Evolutionary conservation across 768 basidiomycete genomes (phyloP).

Genomic region (Amanita jacksonii): DNA sequence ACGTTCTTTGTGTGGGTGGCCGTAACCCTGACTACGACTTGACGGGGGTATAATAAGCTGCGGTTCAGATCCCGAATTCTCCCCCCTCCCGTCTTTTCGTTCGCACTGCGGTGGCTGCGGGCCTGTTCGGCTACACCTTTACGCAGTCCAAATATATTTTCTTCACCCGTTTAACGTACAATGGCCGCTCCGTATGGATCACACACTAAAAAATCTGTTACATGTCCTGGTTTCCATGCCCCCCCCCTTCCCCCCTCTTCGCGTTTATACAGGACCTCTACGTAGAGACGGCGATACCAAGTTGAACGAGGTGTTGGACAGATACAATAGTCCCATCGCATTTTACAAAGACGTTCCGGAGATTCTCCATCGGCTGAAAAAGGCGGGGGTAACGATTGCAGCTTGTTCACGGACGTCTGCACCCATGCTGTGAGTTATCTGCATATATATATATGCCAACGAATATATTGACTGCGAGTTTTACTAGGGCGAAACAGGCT

Average conservation of each 20-base stretch:
- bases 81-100: no score
- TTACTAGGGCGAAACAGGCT: constrained; percentile 63
- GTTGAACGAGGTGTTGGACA: constrained; percentile 43
- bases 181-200: no score
- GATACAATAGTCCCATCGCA: constrained; percentile 44
- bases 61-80: no score
- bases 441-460: no score
- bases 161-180: no score
- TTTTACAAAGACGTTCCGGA: constrained; percentile 74
- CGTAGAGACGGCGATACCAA: constrained; percentile 36
- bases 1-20: no score
- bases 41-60: no score
- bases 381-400: constrained; percentile 42
- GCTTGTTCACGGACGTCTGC: constrained; percentile 70
- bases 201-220: no score
- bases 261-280: constrained; percentile 34
- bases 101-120: no score
- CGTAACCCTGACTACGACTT: no score
- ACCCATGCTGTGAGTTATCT: constrained; percentile 47
- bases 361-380: constrained; percentile 53
- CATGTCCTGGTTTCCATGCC: neutral
- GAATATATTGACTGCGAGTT: neutral
- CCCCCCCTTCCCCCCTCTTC: neutral
- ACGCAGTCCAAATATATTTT: no score
- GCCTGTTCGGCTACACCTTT: no score